These are phyloP conservation scores for Phyllosticta citrichinensis DNA, from an alignment of 2,329 filamentous ascomycete genomes.

Conservation along the genomic window DNA sequence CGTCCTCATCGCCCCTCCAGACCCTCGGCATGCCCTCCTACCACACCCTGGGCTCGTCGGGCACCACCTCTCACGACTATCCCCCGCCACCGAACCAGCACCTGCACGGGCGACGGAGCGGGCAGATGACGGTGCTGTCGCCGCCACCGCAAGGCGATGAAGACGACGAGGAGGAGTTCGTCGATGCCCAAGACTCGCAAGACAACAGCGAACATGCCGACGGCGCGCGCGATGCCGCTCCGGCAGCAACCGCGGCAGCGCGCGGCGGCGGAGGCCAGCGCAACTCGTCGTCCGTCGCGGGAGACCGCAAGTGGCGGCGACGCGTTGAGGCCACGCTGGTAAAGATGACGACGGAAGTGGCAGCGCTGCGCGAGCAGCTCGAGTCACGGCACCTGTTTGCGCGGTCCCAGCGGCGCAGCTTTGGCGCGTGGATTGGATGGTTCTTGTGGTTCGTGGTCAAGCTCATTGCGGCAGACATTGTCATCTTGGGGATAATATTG, in stretches of 20 bases:
- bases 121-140: not conserved
- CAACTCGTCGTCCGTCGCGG: not conserved
- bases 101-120: not conserved
- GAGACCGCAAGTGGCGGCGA: slow-evolving; percentile 58
- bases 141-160: slow-evolving; percentile 17
- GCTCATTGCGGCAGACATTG: slow-evolving; percentile 63
- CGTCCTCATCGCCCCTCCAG: slow-evolving; percentile 34
- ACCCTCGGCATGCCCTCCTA: slow-evolving; percentile 26
- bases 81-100: slow-evolving; percentile 14
- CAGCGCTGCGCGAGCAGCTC: slow-evolving; percentile 84
- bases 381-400: slow-evolving; percentile 62
- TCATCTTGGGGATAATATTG: slow-evolving; percentile 55
- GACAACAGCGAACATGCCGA: slow-evolving; percentile 26
- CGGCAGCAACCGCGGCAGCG: not conserved
- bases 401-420: slow-evolving; percentile 52
- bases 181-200: slow-evolving; percentile 39
- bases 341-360: slow-evolving; percentile 84
- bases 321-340: slow-evolving; percentile 79
- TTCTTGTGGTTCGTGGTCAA: slow-evolving; percentile 58
- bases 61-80: slow-evolving; percentile 28
- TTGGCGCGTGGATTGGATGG: slow-evolving; percentile 63
- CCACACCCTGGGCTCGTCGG: slow-evolving; percentile 39
- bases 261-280: not conserved
- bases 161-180: slow-evolving; percentile 34
- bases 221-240: not conserved